Evolutionary conservation across 75 land plant genomes (phyloP).

Genomic region (Selaginella moellendorffii): DNA sequence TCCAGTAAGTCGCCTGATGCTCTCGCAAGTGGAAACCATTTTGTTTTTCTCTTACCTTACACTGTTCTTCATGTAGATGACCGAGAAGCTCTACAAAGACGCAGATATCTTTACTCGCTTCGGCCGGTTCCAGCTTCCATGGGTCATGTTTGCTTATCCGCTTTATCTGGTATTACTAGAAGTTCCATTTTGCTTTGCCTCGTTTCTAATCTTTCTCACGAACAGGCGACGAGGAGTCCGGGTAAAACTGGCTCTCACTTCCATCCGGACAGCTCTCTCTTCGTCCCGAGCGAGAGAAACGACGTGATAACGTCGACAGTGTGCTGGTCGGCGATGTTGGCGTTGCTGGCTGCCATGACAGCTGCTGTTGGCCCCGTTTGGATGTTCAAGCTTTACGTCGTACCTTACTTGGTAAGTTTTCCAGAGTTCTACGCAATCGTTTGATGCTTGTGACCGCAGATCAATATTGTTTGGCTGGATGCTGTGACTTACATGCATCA

Average conservation of each 20-base stretch:
- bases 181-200: background rate
- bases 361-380: conserved; percentile 36
- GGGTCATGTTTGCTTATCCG: conserved; percentile 62
- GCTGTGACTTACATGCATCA: conserved; percentile 90
- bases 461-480: conserved; percentile 82
- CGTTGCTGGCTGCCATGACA: conserved; percentile 35
- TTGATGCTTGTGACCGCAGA: conserved; percentile 20
- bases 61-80: conserved; percentile 35
- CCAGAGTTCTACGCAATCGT: background rate
- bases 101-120: conserved; percentile 30
- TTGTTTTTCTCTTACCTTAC: too few species aligned
- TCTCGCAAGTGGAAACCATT: too few species aligned
- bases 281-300: conserved; percentile 50
- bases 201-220: background rate
- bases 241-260: conserved; percentile 85
- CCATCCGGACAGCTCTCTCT: conserved; percentile 60
- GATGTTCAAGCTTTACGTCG: conserved; percentile 66
- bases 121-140: conserved; percentile 45
- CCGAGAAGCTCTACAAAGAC: conserved; percentile 42
- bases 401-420: conserved; percentile 64
- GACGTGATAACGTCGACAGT: conserved; percentile 56
- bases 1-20: conserved; percentile 38
- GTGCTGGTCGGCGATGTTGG: conserved; percentile 66
- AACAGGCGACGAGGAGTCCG: conserved; percentile 61
- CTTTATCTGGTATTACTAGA: conserved; percentile 41